Evolutionary conservation across 352 stramenopile genomes (phyloP), one percentile per base, ranked within the genome.

Genomic region (Phytopythium oedochilum): DNA sequence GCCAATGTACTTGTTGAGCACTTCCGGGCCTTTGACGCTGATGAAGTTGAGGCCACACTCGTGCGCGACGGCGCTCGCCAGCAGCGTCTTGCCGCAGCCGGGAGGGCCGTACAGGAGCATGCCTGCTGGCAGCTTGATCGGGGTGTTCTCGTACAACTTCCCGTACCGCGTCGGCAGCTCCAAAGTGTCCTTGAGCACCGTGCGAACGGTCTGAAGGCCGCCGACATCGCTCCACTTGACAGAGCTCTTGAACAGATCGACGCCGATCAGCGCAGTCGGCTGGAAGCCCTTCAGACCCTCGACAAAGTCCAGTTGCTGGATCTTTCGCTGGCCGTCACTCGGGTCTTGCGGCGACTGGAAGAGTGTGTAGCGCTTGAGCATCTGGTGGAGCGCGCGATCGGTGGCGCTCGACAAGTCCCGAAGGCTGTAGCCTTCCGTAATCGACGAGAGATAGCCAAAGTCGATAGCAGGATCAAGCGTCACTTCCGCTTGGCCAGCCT

Each of bases 1-100:
- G 36, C 89, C 89, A 52, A 96, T 91, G 59, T 96, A 96, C 67
- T 96, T 97, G 78, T 92, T 91, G 25, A 96, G 64, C 23, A 97
- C 80, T 57, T 97, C 88, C 0, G 86, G 83, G 0, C 88, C 88
- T 57, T 95, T 96, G n/a, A 97, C 83, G 48, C 82, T 91, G 63
- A 96, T 93, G 55, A 97, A 96, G 57, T 94, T 94, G 45, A 94
- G 71, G 0, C 88, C 86, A 28, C 80, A 94, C 66, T 96, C 88
- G 59, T 86, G 86, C 4, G 88, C 88, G 10, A 96, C 80, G 0
- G 88, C 88, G 31, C 86, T 89, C n/a, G 86, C 88, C 2, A 97
- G 57, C 22, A 96, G 58, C 17, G 89, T 96, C 59, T 97, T 97
- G 0, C 89, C 89, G 48, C 94, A 98, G 15, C 96, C 92, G 32